These are phyloP conservation scores for Gloeostereum incarnatum DNA, from an alignment of 768 basidiomycete species.

Conservation along the genomic window DNA sequence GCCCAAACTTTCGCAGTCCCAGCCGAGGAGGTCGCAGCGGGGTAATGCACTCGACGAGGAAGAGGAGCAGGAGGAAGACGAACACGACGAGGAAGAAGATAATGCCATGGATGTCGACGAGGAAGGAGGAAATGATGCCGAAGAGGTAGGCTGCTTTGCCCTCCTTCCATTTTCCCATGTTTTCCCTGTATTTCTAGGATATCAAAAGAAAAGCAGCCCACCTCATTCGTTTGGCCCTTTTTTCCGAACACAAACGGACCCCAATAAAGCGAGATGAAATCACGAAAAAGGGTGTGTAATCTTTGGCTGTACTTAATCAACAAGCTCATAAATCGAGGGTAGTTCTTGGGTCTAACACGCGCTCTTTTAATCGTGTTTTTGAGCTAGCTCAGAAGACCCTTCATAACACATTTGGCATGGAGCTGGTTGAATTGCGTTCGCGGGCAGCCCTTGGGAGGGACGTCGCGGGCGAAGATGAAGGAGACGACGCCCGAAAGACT, in stretches of 20 bases:
- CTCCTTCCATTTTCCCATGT: neutral
- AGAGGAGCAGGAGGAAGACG: conserved; percentile 12
- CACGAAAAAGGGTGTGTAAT: conserved; percentile 60
- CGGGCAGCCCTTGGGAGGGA: conserved; percentile 47
- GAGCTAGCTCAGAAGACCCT: conserved; percentile 55
- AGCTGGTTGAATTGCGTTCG: conserved; percentile 69
- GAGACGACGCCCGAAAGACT: conserved; percentile 34
- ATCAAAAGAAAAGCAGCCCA: conserved; percentile 56
- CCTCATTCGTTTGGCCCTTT: conserved; percentile 75
- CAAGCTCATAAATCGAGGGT: neutral
- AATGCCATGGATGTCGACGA: conserved; percentile 24
- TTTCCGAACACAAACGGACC: conserved; percentile 62
- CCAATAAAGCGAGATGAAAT: conserved; percentile 78
- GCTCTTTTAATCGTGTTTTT: conserved; percentile 61
- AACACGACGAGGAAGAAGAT: conserved; percentile 25
- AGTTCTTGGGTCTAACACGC: conserved; percentile 31
- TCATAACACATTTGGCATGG: conserved; percentile 66
- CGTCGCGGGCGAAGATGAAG: conserved; percentile 19
- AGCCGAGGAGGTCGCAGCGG: conserved; percentile 21
- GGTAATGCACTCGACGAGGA: conserved; percentile 15
- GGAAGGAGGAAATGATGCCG: conserved; percentile 16
- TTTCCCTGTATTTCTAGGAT: conserved; percentile 23
- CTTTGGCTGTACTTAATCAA: neutral
- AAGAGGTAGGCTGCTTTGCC: conserved; percentile 10
- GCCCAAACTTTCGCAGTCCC: conserved; percentile 25